phyloP scores from a whole-genome alignment of 192 early-diverging fungal species.

The Lunasporangiospora selenospora region DNA sequence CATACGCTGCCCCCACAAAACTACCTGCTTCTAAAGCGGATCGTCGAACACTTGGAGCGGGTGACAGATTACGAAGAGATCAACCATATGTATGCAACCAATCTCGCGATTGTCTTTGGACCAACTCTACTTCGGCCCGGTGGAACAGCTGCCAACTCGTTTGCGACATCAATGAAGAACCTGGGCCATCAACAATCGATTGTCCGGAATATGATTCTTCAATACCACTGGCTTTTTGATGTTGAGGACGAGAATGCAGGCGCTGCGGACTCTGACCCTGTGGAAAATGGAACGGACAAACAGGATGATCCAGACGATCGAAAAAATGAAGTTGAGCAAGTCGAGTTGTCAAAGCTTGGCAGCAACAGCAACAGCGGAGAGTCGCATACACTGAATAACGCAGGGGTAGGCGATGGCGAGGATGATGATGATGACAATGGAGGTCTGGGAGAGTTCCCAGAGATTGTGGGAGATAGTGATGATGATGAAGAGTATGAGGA shows the following conservation, averaged over 20 bases:
- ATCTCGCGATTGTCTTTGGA: conserved; percentile 96
- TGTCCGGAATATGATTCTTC: conserved; percentile 74
- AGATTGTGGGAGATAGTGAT: conserved; percentile 31
- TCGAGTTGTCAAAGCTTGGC: not conserved
- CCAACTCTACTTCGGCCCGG: conserved; percentile 83
- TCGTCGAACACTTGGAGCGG: conserved; percentile 75
- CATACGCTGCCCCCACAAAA: conserved; percentile 66
- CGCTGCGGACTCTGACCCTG: not conserved
- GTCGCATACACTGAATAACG: no score
- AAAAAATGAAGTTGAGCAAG: not conserved
- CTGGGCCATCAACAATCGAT: conserved; percentile 76
- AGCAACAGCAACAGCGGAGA: not conserved
- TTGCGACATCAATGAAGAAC: conserved; percentile 73
- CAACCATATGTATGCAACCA: conserved; percentile 91
- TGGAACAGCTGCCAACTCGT: conserved; percentile 57
- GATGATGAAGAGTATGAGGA: conserved; percentile 18
- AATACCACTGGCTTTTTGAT: conserved; percentile 82
- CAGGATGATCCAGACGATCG: no score
- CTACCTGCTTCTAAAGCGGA: conserved; percentile 70
- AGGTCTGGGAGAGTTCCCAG: conserved; percentile 19
- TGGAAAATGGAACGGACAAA: no score
- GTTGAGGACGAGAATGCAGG: conserved; percentile 63
- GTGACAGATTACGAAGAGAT: conserved; percentile 78
- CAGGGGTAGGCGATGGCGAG: not conserved
- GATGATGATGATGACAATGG: conserved; percentile 14